Percentiles rank a stretch among this genome's conserved stretches.
Evolutionary conservation across 805 yeast species (phyloP).

Genomic region (Sugiyamaella smithiae): DNA sequence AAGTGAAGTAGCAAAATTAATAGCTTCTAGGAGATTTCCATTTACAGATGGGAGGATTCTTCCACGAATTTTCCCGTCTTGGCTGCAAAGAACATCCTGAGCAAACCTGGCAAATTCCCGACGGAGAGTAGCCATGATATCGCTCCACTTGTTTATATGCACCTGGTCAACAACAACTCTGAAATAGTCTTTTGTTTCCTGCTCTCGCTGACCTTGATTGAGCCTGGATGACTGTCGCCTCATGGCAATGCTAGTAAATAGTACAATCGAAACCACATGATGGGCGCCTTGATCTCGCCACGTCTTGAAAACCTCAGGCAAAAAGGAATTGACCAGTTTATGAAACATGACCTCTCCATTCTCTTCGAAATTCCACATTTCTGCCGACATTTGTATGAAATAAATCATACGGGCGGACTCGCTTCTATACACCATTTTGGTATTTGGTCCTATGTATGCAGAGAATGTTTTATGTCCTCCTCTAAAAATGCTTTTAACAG

Average conservation of each 20-base stretch:
- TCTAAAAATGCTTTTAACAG: constrained; percentile 60
- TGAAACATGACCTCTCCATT: constrained; percentile 93
- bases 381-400: constrained; percentile 83
- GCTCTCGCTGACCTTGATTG: constrained; percentile 68
- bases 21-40: constrained; percentile 84
- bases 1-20: constrained; percentile 76
- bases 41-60: constrained; percentile 80
- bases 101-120: constrained; percentile 81
- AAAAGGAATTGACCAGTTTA: constrained; percentile 84
- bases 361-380: constrained; percentile 98
- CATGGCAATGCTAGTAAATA: constrained; percentile 77
- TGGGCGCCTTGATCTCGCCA: constrained; percentile 89
- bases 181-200: constrained; percentile 72
- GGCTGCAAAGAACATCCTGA: constrained; percentile 57
- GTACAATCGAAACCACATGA: constrained; percentile 84
- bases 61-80: constrained; percentile 50
- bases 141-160: constrained; percentile 82
- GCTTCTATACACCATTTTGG: constrained; percentile 83
- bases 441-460: constrained; percentile 66
- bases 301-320: constrained; percentile 81
- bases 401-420: constrained; percentile 84
- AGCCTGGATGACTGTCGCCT: constrained; percentile 30
- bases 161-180: constrained; percentile 95
- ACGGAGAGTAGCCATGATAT: constrained; percentile 83
- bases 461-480: constrained; percentile 70